Evolutionary conservation across 78 protist species (phyloP).

Genomic region (Corallochytrium limacisporum): DNA sequence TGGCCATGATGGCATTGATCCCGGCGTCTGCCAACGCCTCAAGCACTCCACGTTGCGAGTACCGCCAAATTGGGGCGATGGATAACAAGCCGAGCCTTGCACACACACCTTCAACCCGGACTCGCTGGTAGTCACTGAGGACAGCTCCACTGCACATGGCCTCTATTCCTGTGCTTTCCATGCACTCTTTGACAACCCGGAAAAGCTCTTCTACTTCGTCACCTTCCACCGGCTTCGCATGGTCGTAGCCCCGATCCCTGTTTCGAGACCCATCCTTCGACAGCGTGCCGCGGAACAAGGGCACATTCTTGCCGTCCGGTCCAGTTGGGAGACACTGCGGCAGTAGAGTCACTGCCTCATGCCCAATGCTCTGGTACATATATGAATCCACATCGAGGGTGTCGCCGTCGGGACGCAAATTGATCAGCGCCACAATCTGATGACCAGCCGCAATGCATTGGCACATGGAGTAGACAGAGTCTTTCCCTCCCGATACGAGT

Average conservation of each 20-base stretch:
- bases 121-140: constrained; percentile 80
- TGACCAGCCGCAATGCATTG: constrained; percentile 78
- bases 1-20: constrained; percentile 57
- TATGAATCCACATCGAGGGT: constrained; percentile 77
- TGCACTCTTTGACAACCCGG: constrained; percentile 27
- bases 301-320: no score
- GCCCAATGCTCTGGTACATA: constrained; percentile 90
- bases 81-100: constrained; percentile 57
- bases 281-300: no score
- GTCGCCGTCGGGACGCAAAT: constrained; percentile 45
- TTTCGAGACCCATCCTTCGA: no score
- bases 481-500: constrained; percentile 99
- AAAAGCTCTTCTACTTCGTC: constrained; percentile 88
- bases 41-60: constrained; percentile 55
- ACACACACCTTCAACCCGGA: constrained; percentile 74
- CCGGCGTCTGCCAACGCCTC: constrained; percentile 57
- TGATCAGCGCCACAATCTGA: constrained; percentile 68
- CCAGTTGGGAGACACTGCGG: no score
- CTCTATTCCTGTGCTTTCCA: constrained; percentile 9
- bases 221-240: not conserved
- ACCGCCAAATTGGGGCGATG: constrained; percentile 73
- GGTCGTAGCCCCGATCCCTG: no score
- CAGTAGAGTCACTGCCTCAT: no score
- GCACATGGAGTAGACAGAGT: constrained; percentile 43
- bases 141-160: constrained; percentile 90